A percentile compares a stretch with the other conserved stretches of the same genome.
phyloP scores from a whole-genome alignment of 257 asterid species.

The Nicotiana undulata region DNA sequence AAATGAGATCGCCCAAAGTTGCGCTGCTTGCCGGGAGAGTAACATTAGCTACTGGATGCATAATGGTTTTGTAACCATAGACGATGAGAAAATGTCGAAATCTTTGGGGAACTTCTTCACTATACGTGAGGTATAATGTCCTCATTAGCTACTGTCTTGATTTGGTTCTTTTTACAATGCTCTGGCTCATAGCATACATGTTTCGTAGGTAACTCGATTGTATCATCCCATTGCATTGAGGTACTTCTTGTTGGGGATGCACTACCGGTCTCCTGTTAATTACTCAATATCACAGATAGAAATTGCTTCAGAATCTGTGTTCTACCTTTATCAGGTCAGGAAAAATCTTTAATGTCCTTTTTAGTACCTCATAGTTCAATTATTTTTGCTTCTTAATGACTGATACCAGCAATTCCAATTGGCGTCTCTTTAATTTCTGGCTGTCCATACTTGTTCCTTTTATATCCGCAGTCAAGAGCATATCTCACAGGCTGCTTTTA shows the following conservation, averaged over 20 bases:
- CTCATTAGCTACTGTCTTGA: not conserved
- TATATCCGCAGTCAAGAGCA: not conserved
- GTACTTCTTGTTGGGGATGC: slow-evolving; percentile 74
- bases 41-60: slow-evolving; percentile 73
- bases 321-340: slow-evolving; percentile 67
- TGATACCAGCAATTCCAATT: not conserved
- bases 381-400: not conserved
- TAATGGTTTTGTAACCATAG: slow-evolving; percentile 70
- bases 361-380: not conserved
- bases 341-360: not conserved
- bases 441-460: not conserved
- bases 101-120: slow-evolving; percentile 80
- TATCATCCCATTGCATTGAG: slow-evolving; percentile 91
- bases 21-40: slow-evolving; percentile 87
- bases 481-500: not conserved
- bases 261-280: slow-evolving; percentile 81
- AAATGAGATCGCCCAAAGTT: slow-evolving; percentile 85
- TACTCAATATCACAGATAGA: slow-evolving; percentile 65
- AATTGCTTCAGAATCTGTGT: slow-evolving; percentile 67
- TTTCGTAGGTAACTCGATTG: slow-evolving; percentile 54
- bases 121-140: slow-evolving; percentile 61
- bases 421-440: not conserved
- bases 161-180: not conserved
- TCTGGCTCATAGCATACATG: not conserved
- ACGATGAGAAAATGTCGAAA: slow-evolving; percentile 87